A percentile compares a stretch with the other conserved stretches of the same genome.
phyloP scores from a whole-genome alignment of 768 basidiomycete genomes.

The Hemileccinum rubropunctum region DNA sequence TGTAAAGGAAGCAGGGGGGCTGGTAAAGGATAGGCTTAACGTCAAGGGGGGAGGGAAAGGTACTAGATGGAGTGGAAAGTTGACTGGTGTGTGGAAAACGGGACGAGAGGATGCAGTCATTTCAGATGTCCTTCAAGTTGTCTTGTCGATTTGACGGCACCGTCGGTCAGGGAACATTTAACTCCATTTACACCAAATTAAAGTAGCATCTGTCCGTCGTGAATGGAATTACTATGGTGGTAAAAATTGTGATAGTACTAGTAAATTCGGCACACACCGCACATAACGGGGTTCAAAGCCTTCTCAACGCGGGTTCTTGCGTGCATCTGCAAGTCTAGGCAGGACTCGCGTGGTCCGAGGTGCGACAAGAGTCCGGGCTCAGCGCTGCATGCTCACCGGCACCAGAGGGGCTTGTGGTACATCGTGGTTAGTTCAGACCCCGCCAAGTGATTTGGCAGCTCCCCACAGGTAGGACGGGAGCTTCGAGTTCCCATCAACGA shows the following conservation, averaged over 20 bases:
- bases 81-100: slow-evolving; percentile 41
- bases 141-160: not conserved
- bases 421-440: too few relatives aligned
- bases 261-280: too few relatives aligned
- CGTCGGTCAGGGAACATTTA: not conserved
- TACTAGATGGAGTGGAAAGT: slow-evolving; percentile 73
- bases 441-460: not conserved
- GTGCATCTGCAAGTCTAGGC: not conserved
- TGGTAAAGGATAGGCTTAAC: slow-evolving; percentile 51
- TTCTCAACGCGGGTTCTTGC: not conserved
- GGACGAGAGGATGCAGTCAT: slow-evolving; percentile 19
- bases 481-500: too few relatives aligned
- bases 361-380: not conserved
- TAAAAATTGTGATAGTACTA: too few relatives aligned
- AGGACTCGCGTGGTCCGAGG: not conserved
- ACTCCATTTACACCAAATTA: too few relatives aligned
- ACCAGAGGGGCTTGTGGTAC: too few relatives aligned
- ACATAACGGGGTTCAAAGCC: not conserved
- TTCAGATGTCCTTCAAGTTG: slow-evolving; percentile 15
- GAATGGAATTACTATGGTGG: not conserved
- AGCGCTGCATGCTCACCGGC: not conserved
- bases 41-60: slow-evolving; percentile 83
- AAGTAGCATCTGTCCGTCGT: not conserved
- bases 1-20: slow-evolving; percentile 59
- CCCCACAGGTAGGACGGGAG: not conserved